Base-by-base conservation (phyloP, 305 asterid species). In the Fraxinus baroniana region DNA sequence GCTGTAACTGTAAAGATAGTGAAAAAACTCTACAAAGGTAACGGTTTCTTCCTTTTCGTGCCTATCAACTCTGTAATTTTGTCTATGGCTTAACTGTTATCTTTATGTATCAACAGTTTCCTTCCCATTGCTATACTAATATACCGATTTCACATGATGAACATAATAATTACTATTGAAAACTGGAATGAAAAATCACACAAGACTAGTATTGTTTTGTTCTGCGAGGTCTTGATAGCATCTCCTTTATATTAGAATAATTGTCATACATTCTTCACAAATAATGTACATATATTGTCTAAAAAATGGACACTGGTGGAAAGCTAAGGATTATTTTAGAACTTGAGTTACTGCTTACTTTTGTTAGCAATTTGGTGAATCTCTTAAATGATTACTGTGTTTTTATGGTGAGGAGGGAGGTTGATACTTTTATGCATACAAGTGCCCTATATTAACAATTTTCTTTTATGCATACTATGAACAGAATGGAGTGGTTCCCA, bases 401-500 rank as follows among this genome's bases (percentile, higher is more conserved):
- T 71, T 32, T 15, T 15, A 10, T 64, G 72, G 35, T 64, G 2
- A 24, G 5, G 35, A 64, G 73, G 35, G 5, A 62, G 2, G 72
- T 64, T 64, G 73, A 32, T 15, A n/a, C 26, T 0, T 22, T 15
- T 17, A 17, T 5, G 41, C 75, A 4, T 30, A 70, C 76, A 17
- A 30, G 76, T 9, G 7, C 22, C 1, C 76, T 1, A 15, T 71
- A 64, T 15, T 30, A 64, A 70, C 44, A 30, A 30, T 17, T 24
- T 33, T 76, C 49, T 55, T 73, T 68, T 55, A 22, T 39, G 32
- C 72, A 12, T 71, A 44, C 64, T 37, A 57, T 64, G 39, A 24
- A 78, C 91, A 94, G 97, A 87, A 22, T 93, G 95, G 95, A 83
- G 30, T 74, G 75, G 78, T 84, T 85, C 92, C 2, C 84, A 82